Base-by-base conservation (phyloP, 1,139 yeast genomes). In the Geotrichum carabidarum region DNA sequence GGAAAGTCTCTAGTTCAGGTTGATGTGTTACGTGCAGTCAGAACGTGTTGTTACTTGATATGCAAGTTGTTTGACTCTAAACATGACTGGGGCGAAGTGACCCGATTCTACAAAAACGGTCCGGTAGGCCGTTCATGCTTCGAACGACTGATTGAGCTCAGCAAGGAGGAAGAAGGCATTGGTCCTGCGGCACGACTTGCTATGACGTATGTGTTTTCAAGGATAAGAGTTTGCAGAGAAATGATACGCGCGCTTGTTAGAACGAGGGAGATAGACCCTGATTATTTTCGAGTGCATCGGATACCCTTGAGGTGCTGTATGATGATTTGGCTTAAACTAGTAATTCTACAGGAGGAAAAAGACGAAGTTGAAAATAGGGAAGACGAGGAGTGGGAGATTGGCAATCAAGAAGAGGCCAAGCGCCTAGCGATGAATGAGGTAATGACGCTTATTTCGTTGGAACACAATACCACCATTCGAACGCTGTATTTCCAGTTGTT, bases 391-490 rank as follows among this genome's bases (percentile, higher is more conserved):
- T 18, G 41, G 18, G 32, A 17, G 4, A 12, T 34, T 7, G 40
- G 22, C 12, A 22, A 48, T n/a, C 52, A 52, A 17, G n/a, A 27
- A 2, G 42, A 15, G n/a, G 50, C 46, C 6, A 14, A 18, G 12
- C 18, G 43, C 8, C 41, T 52, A 14, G 50, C 49, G 4, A 30
- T 40, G 30, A 11, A n/a, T 43, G 55, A 52, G 40, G 50, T 47
- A 8, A 31, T 51, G 27, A 55, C 54, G n/a, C 48, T 55, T 2
- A 52, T 52, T 37, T 50, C 56, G 4, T 37, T 55, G 36, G 58
- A 55, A 35, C 58, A 55, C 44, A 55, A 55, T 35, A 55, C 58
- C n/a, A 55, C 58, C 2, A 52, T 52, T 30, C 47, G 58, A 38
- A 50, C 48, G 34, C 48, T 55, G 14, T 55, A 55, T 41, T 55